These are phyloP conservation scores for Hibiscus syriacus DNA, from an alignment of 345 rosid genomes.

Conservation along the genomic window DNA sequence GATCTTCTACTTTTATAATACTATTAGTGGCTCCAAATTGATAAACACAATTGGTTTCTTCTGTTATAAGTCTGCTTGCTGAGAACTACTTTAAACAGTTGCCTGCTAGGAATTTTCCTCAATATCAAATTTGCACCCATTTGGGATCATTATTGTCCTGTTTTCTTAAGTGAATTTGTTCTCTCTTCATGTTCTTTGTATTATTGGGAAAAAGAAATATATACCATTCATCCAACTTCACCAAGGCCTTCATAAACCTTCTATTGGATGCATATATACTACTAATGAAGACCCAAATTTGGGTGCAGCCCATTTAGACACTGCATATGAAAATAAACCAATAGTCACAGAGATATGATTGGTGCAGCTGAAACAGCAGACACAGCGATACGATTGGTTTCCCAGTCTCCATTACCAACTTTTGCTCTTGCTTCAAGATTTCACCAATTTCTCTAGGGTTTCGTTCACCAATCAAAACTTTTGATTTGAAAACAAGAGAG, in stretches of 20 bases:
- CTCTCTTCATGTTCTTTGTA: background rate
- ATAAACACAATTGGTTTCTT: too few species aligned
- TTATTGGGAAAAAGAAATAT: background rate
- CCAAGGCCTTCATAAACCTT: background rate
- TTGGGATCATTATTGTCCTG: background rate
- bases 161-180: background rate
- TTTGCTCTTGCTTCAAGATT: background rate
- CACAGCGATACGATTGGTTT: background rate
- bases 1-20: too few species aligned
- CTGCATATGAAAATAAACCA: too few species aligned
- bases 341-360: too few species aligned
- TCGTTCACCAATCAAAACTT: background rate
- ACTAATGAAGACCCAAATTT: background rate
- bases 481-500: background rate
- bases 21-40: too few species aligned
- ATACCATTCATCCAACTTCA: background rate
- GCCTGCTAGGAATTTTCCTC: background rate
- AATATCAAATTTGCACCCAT: background rate
- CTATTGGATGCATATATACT: background rate
- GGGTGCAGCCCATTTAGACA: background rate
- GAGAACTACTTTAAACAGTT: too few species aligned
- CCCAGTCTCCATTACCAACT: background rate
- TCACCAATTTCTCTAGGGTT: background rate
- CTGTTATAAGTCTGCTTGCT: too few species aligned
- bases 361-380: background rate